Evolutionary conservation across 495 filamentous ascomycete species (phyloP).

Genomic region (Sordaria brevicollis): DNA sequence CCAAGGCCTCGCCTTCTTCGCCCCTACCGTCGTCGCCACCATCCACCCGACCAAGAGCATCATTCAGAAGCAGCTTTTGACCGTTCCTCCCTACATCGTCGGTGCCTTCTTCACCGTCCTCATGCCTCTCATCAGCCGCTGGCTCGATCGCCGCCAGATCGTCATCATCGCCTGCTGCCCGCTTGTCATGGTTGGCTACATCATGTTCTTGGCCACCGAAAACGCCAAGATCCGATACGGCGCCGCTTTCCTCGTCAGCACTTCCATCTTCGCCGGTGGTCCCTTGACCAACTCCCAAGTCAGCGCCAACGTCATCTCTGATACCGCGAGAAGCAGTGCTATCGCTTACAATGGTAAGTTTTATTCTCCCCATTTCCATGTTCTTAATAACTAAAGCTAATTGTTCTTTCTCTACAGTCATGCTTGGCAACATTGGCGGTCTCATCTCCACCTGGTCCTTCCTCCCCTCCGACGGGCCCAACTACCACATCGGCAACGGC

Average conservation of each 20-base stretch:
- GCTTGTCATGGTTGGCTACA: conserved; percentile 57
- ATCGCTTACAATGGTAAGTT: conserved; percentile 43
- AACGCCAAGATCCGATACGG: conserved; percentile 49
- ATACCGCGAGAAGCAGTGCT: conserved; percentile 55
- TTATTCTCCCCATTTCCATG: neutral
- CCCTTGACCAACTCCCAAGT: conserved; percentile 56
- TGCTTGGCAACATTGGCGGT: conserved; percentile 64
- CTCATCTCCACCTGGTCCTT: conserved; percentile 64
- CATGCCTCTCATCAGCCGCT: conserved; percentile 51
- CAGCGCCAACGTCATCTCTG: conserved; percentile 59
- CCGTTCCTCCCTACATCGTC: conserved; percentile 62
- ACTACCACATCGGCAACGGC: conserved; percentile 66
- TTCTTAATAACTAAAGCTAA: neutral
- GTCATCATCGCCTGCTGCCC: conserved; percentile 49
- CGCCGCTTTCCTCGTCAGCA: conserved; percentile 58
- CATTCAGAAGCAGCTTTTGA: conserved; percentile 44
- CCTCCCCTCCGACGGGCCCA: conserved; percentile 50
- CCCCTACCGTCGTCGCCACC: conserved; percentile 57
- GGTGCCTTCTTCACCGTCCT: conserved; percentile 57
- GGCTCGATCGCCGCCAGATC: conserved; percentile 47
- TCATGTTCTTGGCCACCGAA: conserved; percentile 55
- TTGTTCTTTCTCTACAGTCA: conserved; percentile 31
- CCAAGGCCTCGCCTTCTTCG: conserved; percentile 66
- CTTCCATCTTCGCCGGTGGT: conserved; percentile 59
- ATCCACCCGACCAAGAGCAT: conserved; percentile 52